A percentile compares a stretch with the other conserved stretches of the same genome.
These are phyloP conservation scores for Musa schizocarpa DNA, from an alignment of 176 grass and related monocot genomes.

Conservation along the genomic window DNA sequence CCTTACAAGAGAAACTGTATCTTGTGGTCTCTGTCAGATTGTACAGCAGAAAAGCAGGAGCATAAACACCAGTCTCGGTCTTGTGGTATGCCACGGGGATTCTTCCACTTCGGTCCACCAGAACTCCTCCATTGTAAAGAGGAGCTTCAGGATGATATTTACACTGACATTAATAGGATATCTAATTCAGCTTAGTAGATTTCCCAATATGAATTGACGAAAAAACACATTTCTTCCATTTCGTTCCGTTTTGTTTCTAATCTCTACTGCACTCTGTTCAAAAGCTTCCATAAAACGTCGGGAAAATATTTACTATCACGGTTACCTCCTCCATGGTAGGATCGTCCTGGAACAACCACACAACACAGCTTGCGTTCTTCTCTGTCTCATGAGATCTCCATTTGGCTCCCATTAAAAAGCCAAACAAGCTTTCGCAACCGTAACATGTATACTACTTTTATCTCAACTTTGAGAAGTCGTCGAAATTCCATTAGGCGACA, in stretches of 20 bases:
- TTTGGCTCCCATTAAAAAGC: not conserved
- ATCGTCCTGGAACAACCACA: not conserved
- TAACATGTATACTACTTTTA: not conserved
- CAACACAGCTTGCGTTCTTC: not conserved
- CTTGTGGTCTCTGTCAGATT: constrained; percentile 47
- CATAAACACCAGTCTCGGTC: constrained; percentile 49
- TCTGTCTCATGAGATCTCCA: not conserved
- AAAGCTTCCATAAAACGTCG: not conserved
- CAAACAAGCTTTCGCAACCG: not conserved
- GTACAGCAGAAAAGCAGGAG: constrained; percentile 65
- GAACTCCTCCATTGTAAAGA: constrained; percentile 73
- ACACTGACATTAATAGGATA: constrained; percentile 35
- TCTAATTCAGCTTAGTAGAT: no score
- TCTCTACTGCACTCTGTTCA: not conserved
- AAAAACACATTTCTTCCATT: no score
- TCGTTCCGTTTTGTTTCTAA: no score
- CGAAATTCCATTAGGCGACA: no score
- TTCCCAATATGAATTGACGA: no score
- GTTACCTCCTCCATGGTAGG: not conserved
- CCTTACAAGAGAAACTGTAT: constrained; percentile 90
- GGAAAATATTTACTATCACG: not conserved
- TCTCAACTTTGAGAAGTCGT: no score
- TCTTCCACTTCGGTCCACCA: constrained; percentile 31
- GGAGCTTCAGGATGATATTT: constrained; percentile 64
- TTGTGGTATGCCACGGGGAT: constrained; percentile 38